Conservation (phyloP, 805 yeast genomes). For the Ogataea nakhonphanomensis region DNA sequence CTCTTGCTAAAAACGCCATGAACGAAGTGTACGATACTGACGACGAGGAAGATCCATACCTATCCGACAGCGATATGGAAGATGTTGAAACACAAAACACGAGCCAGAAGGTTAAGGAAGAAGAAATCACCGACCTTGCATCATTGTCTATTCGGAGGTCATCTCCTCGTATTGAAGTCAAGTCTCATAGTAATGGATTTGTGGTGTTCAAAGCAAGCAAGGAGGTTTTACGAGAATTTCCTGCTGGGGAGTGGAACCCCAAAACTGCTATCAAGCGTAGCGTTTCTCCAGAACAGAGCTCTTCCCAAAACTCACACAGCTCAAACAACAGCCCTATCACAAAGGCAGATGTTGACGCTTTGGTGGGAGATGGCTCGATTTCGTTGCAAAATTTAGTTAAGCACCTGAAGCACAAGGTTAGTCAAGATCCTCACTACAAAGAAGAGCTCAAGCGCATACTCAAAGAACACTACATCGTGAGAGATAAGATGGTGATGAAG, state of each 20-base stretch:
- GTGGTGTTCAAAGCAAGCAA: slow-evolving; percentile 65
- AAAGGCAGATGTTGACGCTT: slow-evolving; percentile 64
- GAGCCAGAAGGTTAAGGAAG: slow-evolving; percentile 33
- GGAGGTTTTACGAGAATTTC: slow-evolving; percentile 60
- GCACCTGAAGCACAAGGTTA: slow-evolving; percentile 58
- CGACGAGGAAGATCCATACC: slow-evolving; percentile 72
- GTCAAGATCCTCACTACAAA: slow-evolving; percentile 60
- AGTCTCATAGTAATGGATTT: slow-evolving; percentile 45
- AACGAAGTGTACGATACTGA: slow-evolving; percentile 86
- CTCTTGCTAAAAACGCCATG: slow-evolving; percentile 80
- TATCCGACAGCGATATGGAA: slow-evolving; percentile 67
- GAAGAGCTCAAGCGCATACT: slow-evolving; percentile 46
- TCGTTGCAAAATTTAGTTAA: slow-evolving; percentile 54
- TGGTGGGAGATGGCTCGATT: slow-evolving; percentile 54
- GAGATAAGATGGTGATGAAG: slow-evolving; percentile 31
- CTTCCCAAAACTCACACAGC: slow-evolving; percentile 30
- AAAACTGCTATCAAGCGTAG: slow-evolving; percentile 34
- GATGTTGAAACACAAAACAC: slow-evolving; percentile 41
- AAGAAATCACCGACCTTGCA: slow-evolving; percentile 31
- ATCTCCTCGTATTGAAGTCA: slow-evolving; percentile 36
- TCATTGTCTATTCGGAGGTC: slow-evolving; percentile 8
- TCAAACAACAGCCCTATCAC: slow-evolving; percentile 46
- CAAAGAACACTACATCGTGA: slow-evolving; percentile 29
- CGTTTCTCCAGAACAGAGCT: slow-evolving; percentile 15
- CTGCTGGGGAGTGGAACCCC: slow-evolving; percentile 85